phyloP scores from a whole-genome alignment of 768 basidiomycete species.

The Amanita rubescens region DNA sequence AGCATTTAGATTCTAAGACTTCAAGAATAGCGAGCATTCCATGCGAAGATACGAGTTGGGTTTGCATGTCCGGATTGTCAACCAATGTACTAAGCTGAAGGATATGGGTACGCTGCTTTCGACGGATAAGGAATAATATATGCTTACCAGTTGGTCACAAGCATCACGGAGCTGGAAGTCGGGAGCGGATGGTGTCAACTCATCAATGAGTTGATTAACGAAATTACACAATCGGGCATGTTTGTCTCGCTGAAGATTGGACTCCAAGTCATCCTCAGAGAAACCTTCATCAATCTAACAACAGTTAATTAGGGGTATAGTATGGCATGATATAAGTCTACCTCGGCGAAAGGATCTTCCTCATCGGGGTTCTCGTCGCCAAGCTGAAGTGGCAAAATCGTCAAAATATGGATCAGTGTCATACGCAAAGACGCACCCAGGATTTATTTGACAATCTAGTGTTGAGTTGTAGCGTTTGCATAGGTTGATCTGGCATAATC shows the following conservation, averaged over 20 bases:
- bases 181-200: constrained; percentile 72
- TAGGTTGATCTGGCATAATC: constrained; percentile 47
- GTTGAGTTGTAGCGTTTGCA: constrained; percentile 77
- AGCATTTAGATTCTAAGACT: constrained; percentile 81
- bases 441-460: constrained; percentile 85
- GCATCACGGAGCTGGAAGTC: constrained; percentile 80
- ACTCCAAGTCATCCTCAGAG: constrained; percentile 84
- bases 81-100: constrained; percentile 64
- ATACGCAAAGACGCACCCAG: constrained; percentile 48
- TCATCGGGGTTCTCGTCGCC: constrained; percentile 83
- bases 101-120: constrained; percentile 4
- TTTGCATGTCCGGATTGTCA: constrained; percentile 79
- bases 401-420: neutral
- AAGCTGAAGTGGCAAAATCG: constrained; percentile 32
- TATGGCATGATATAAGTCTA: constrained; percentile 18
- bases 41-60: constrained; percentile 85
- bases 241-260: constrained; percentile 91
- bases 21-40: constrained; percentile 94
- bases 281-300: constrained; percentile 89
- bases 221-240: constrained; percentile 76
- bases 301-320: neutral
- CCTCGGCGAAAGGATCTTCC: constrained; percentile 95
- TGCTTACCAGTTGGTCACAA: constrained; percentile 80
- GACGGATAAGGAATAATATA: neutral
- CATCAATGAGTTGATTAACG: constrained; percentile 82